Evolutionary conservation across 805 yeast species (phyloP).

Genomic region (Saccharomycopsis fermentans): DNA sequence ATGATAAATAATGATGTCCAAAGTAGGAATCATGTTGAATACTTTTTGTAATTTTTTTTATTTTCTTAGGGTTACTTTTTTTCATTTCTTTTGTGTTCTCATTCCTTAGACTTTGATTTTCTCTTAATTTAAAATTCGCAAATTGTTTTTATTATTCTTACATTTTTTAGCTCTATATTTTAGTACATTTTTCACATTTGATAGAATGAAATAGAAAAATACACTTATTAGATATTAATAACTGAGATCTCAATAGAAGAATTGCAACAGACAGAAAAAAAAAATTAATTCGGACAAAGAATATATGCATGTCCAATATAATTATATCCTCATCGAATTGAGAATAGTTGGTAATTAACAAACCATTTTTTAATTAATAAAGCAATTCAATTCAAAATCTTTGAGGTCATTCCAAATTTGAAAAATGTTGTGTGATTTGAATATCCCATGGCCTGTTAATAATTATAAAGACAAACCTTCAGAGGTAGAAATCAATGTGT

Average conservation of each 20-base stretch:
- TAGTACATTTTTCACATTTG: neutral
- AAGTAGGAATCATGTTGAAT: constrained; percentile 26
- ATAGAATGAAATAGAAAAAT: too few relatives aligned
- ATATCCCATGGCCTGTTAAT: constrained; percentile 61
- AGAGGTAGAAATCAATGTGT: constrained; percentile 30
- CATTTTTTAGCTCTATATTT: neutral
- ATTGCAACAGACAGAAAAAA: neutral
- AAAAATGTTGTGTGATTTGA: constrained; percentile 52
- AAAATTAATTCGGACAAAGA: neutral
- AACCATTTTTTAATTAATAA: too few relatives aligned
- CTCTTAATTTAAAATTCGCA: neutral
- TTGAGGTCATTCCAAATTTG: neutral
- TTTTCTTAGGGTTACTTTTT: neutral
- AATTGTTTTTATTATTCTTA: neutral
- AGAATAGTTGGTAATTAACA: too few relatives aligned
- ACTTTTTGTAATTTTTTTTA: constrained; percentile 26
- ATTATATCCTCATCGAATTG: neutral
- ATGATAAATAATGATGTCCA: constrained; percentile 11
- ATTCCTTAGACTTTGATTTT: neutral
- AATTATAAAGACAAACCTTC: constrained; percentile 36
- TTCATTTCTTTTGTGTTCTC: neutral
- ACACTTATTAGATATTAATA: neutral
- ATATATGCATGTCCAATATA: too few relatives aligned
- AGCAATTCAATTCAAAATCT: too few relatives aligned
- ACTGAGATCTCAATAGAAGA: neutral